Evolutionary conservation across 371 early-diverging fungal genomes (phyloP).

Genomic region (Thermomucor indicae-seudaticae): DNA sequence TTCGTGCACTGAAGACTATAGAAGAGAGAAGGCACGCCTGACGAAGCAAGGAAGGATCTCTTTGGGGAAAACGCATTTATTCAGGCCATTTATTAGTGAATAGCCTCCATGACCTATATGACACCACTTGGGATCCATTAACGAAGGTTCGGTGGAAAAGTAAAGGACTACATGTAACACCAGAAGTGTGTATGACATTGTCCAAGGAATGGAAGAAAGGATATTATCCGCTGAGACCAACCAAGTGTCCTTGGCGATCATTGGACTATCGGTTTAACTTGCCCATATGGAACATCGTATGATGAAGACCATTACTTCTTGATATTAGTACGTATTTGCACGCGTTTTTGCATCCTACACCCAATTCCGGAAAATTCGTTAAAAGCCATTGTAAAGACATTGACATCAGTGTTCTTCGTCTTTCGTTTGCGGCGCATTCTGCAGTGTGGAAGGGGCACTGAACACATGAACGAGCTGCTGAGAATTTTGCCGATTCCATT

Average conservation of each 20-base stretch:
- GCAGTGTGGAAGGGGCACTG: conserved; percentile 17
- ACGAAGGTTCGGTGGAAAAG: conserved; percentile 6
- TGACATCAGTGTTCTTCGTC: conserved; percentile 8
- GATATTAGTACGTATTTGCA: conserved; percentile 17
- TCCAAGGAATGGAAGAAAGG: conserved; percentile 4
- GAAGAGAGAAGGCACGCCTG: neutral
- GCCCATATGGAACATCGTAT: conserved; percentile 10
- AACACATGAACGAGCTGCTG: conserved; percentile 10
- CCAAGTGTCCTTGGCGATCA: conserved; percentile 14
- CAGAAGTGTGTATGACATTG: too few relatives aligned
- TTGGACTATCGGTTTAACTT: conserved; percentile 21
- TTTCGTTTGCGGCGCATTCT: conserved; percentile 15
- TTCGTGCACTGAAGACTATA: too few relatives aligned
- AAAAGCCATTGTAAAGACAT: conserved; percentile 2
- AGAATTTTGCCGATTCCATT: neutral
- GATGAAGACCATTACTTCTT: conserved; percentile 10
- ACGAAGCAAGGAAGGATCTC: neutral
- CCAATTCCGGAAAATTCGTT: conserved; percentile 10
- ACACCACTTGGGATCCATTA: conserved; percentile 7
- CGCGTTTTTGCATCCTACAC: conserved; percentile 10
- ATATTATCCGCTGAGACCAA: conserved; percentile 13
- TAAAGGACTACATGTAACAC: conserved; percentile 8
- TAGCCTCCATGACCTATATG: neutral
- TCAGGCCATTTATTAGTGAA: conserved; percentile 10
- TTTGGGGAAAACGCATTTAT: conserved; percentile 6